Evolutionary conservation across 75 land plant genomes (phyloP), one percentile per base, ranked within the genome.

Genomic region (Pinus albicaulis): DNA sequence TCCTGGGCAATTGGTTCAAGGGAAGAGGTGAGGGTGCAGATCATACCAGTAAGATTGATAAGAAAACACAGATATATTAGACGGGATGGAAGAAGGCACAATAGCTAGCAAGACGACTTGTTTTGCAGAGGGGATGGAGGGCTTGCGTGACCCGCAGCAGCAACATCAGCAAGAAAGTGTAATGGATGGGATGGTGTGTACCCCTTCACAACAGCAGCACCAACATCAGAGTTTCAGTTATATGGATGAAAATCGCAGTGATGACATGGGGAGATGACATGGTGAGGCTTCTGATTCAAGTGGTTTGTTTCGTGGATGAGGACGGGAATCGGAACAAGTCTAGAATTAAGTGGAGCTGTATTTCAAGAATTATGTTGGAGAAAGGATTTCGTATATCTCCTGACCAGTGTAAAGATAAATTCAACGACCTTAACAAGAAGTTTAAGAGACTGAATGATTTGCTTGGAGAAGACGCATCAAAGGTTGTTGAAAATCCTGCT

Each of bases 331-430:
- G 89, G 80, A 91, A 91, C 74, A 12, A 89, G 93, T n/a, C n/a
- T n/a, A n/a, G n/a, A n/a, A n/a, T n/a, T 5, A 91, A 91, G 77
- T 91, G 93, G 93, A 91, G 85, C 75, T 75, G 82, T 4, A 89
- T 91, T 13, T 91, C 93, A 0, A 79, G 80, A 59, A 57, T 86
- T 3, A 91, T 91, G 93, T 38, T 79, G 19, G 82, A 81, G 57
- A 82, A 79, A 63, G 89, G 89, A 13, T 86, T 79, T 62, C 81
- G 31, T 63, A 90, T 88, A 28, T 91, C 93, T 0, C 93, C 93
- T 16, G 87, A 88, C 77, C 90, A 91, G 59, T 91, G 93, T 69
- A 89, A 88, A 81, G 89, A 88, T 72, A 91, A 91, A 77, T 88
- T 91, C 73, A 88, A 91, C 76, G 93, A 91, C 60, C 78, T 91